Base-by-base conservation (phyloP, 208 protist species). In the Borovskyia barvae region DNA sequence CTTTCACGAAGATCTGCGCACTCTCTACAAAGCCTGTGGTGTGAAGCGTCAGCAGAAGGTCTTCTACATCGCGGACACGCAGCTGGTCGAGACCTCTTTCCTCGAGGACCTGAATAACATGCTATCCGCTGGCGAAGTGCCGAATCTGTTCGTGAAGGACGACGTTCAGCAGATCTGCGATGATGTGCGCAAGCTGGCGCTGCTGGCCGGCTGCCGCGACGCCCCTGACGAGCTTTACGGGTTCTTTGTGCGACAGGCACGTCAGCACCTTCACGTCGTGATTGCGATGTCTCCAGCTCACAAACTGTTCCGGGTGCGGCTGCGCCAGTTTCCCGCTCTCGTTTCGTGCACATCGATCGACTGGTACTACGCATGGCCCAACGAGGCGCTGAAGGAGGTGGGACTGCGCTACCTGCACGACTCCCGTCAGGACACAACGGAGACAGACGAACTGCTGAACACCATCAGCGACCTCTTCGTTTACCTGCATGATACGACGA, bases 51-150 rank as follows among this genome's bases (percentile, higher is more conserved):
- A 98, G 77, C 85, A 90, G 43, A 98, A 97, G 41, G 94, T 98
- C 12, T 99, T 99, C 81, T 92, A 99, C 66, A 98, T 99, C 63
- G 92, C 83, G 42, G 98, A 99, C 73, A 98, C 97, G 55, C 97
- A 99, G 75, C 91, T 99, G 54, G 89, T 98, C 60, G 66, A 99
- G 33, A 70, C 95, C 22, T 87, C 84, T 15, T 99, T 99, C 67
- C 73, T 99, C 11, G 97, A 99, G 76, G 97, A 99, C 77, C 83
- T 99, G 20, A 99, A 99, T 80, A 97, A 96, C 67, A 97, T 99
- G 78, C 87, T 99, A 25, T 95, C 90, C 50, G 91, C 80, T n/a
- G 98, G 97, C 55, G 96, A 99, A 85, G 95, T 99, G 32, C 96
- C 98, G n/a, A 98, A 98, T 76, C 80, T 99, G 15, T 99, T 98